Evolutionary conservation across 176 grass and related monocot genomes (phyloP).

Genomic region (Puccinellia tenuiflora): DNA sequence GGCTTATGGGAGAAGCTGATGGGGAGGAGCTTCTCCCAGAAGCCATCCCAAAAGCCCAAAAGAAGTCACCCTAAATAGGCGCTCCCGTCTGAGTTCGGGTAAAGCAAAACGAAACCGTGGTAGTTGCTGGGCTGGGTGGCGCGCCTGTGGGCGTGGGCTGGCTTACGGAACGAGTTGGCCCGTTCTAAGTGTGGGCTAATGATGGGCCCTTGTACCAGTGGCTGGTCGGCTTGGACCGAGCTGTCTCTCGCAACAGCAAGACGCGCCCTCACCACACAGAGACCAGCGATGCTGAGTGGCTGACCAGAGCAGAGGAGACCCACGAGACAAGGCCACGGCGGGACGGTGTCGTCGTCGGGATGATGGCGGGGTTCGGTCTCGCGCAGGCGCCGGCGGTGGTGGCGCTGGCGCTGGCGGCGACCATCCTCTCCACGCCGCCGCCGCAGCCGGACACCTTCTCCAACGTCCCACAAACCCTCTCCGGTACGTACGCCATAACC

Average conservation of each 20-base stretch:
- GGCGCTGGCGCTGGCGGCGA: constrained; percentile 32
- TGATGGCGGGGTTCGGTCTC: background rate
- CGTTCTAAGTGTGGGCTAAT: background rate
- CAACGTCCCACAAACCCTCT: constrained; percentile 51
- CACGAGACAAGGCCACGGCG: background rate
- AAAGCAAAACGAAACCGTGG: too few species aligned
- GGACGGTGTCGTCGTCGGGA: background rate
- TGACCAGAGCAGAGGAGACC: background rate
- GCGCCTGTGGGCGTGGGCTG: too few species aligned
- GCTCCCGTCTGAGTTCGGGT: too few species aligned
- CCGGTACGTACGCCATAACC: background rate
- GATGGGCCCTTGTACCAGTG: background rate
- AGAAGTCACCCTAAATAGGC: too few species aligned
- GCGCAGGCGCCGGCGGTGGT: constrained; percentile 14
- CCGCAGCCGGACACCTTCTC: constrained; percentile 31
- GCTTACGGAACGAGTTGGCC: background rate
- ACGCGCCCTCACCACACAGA: constrained; percentile 2
- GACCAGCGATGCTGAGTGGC: constrained; percentile 3
- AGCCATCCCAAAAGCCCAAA: too few species aligned
- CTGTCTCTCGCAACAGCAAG: background rate
- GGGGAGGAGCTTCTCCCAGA: too few species aligned
- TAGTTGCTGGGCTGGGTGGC: too few species aligned
- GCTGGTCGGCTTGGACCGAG: background rate
- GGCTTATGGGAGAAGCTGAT: too few species aligned
- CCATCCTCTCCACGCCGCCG: constrained; percentile 36